A percentile compares a stretch with the other conserved stretches of the same genome.
phyloP scores from a whole-genome alignment of 176 grass and related monocot genomes.

The Calamus simplicifolius region DNA sequence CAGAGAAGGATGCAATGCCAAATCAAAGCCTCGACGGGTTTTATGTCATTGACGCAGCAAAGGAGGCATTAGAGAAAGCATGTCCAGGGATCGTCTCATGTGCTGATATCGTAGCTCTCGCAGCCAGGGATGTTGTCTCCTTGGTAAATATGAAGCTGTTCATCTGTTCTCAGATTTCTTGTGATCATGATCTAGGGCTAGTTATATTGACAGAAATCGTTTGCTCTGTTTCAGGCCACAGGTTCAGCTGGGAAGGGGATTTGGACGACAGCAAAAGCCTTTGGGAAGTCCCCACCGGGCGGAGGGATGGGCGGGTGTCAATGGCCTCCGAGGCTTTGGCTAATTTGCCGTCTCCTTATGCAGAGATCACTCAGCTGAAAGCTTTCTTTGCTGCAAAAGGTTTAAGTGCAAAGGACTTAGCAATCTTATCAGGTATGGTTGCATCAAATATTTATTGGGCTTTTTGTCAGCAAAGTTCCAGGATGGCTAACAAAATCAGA shows the following conservation, averaged over 20 bases:
- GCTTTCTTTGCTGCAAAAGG: slow-evolving; percentile 1
- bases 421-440: slow-evolving; percentile 2
- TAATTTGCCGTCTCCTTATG: neutral
- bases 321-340: neutral
- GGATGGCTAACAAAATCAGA: too few relatives aligned
- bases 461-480: too few relatives aligned
- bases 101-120: slow-evolving; percentile 11
- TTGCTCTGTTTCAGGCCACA: neutral
- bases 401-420: neutral
- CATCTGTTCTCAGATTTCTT: neutral
- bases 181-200: neutral
- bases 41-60: slow-evolving; percentile 32
- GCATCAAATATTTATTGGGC: too few relatives aligned
- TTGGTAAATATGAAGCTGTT: slow-evolving; percentile 16
- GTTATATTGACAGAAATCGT: neutral
- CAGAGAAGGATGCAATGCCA: slow-evolving; percentile 49
- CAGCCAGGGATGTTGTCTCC: slow-evolving; percentile 44
- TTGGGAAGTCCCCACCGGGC: slow-evolving; percentile 4
- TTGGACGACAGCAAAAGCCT: neutral
- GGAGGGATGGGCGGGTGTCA: slow-evolving; percentile 5
- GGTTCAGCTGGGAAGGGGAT: neutral
- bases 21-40: slow-evolving; percentile 36
- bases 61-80: slow-evolving; percentile 25
- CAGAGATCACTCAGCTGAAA: slow-evolving; percentile 3
- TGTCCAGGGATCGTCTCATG: slow-evolving; percentile 6